phyloP scores from a whole-genome alignment of 768 basidiomycete genomes.

The Agrocybe praecox region DNA sequence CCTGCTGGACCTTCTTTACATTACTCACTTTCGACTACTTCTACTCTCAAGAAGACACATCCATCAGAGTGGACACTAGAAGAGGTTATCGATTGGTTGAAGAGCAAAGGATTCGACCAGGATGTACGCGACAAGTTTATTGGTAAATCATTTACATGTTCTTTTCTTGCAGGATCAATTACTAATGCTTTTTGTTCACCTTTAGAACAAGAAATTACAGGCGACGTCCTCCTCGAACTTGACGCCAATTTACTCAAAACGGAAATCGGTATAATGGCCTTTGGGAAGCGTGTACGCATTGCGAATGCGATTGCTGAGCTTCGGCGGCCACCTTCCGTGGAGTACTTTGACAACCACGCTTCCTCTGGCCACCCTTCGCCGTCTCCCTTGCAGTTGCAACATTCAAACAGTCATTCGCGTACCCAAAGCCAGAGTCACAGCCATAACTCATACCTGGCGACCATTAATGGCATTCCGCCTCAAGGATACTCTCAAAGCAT shows the following conservation, averaged over 20 bases:
- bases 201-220: slow-evolving; percentile 96
- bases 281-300: slow-evolving; percentile 93
- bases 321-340: slow-evolving; percentile 66
- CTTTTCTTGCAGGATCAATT: neutral
- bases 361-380: slow-evolving; percentile 29
- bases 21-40: neutral
- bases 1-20: slow-evolving; percentile 1
- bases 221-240: slow-evolving; percentile 94
- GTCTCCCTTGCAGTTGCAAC: slow-evolving; percentile 32
- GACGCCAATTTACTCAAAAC: slow-evolving; percentile 88
- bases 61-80: slow-evolving; percentile 85
- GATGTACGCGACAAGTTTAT: slow-evolving; percentile 84
- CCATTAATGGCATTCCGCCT: slow-evolving; percentile 12
- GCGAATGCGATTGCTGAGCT: slow-evolving; percentile 92
- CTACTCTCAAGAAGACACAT: slow-evolving; percentile 39
- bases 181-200: neutral
- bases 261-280: slow-evolving; percentile 92
- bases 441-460: slow-evolving; percentile 45
- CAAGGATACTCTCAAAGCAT: slow-evolving; percentile 32
- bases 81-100: slow-evolving; percentile 90
- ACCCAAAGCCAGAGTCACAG: slow-evolving; percentile 46
- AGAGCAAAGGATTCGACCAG: slow-evolving; percentile 81
- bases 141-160: slow-evolving; percentile 49
- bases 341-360: slow-evolving; percentile 47
- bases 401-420: slow-evolving; percentile 41